These are phyloP conservation scores for Penicillium thymicola DNA, from an alignment of 2,329 filamentous ascomycete species.

Conservation along the genomic window DNA sequence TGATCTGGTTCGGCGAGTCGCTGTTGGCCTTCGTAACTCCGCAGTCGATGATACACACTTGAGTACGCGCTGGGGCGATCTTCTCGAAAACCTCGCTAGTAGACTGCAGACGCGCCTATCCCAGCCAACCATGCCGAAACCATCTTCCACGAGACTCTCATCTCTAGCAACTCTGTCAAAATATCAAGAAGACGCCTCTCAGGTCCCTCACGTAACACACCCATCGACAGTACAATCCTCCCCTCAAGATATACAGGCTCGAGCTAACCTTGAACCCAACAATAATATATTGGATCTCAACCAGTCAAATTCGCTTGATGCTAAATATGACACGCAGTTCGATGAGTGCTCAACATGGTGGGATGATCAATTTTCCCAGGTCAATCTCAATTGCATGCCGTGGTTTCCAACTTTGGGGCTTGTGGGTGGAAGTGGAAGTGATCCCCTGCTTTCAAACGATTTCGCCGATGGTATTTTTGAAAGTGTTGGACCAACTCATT, in stretches of 20 bases:
- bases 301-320: neutral
- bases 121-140: too few species aligned
- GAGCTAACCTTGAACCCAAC: neutral
- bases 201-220: neutral
- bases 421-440: neutral
- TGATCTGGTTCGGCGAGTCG: too few species aligned
- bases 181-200: neutral
- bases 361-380: slow-evolving; percentile 1
- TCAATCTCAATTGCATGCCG: slow-evolving; percentile 1
- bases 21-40: too few species aligned
- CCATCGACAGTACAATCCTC: neutral
- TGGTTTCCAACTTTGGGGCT: slow-evolving; percentile 2
- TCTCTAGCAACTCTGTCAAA: neutral
- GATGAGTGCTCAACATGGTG: neutral
- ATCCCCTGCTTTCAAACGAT: neutral
- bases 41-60: too few species aligned
- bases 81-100: too few species aligned
- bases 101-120: too few species aligned
- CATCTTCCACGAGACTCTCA: too few species aligned
- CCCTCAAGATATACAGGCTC: neutral
- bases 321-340: neutral
- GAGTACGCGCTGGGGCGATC: too few species aligned
- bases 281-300: neutral
- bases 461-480: neutral
- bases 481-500: neutral